Base-by-base conservation (phyloP, 2,329 filamentous ascomycete genomes). In the Aspergillus tanneri region DNA sequence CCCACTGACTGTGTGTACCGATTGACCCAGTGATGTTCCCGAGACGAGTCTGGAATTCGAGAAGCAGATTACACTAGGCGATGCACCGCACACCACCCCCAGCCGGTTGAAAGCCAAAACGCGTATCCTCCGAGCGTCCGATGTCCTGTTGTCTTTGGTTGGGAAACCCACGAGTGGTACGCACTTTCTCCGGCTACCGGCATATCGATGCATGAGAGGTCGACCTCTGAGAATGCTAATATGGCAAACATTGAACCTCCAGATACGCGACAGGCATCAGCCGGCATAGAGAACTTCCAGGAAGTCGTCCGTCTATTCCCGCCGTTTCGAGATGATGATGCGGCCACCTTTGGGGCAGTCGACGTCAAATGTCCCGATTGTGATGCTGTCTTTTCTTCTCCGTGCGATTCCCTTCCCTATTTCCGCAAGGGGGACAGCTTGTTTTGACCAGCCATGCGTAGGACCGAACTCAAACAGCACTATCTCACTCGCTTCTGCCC, bases 401-500 rank as follows among this genome's bases (percentile, higher is more conserved):
- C 50, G 63, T 65, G 56, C 32, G 58, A 27, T 37, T 32, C 30
- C 21, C n/a, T 16, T 19, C 34, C 7, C 9, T 11, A 25, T 19
- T 5, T 32, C 21, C 22, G 27, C 12, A 11, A 27, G 25, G 21
- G 16, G 7, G 39, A n/a, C n/a, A 16, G 3, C 19, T 25, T 3
- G 24, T 7, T 8, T 19, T 56, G 30, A 52, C 47, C 22, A 9
- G 23, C 9, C 7, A n/a, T 16, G 28, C 16, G 8, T 34, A 65
- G 63, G n/a, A 35, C 36, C 10, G 63, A 66, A 38, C 34, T 65
- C 40, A 52, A 60, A 7, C 56, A 60, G 23, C 63, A 66, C 43
- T 62, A 62, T 42, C 50, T 65, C 30, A 62, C 62, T 6, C 60
- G 51, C 36, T 66, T 55, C 41, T 66, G 63, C 19, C 57, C 61